Base-by-base conservation (phyloP, 768 basidiomycete species). In the Agrocybe praecox region DNA sequence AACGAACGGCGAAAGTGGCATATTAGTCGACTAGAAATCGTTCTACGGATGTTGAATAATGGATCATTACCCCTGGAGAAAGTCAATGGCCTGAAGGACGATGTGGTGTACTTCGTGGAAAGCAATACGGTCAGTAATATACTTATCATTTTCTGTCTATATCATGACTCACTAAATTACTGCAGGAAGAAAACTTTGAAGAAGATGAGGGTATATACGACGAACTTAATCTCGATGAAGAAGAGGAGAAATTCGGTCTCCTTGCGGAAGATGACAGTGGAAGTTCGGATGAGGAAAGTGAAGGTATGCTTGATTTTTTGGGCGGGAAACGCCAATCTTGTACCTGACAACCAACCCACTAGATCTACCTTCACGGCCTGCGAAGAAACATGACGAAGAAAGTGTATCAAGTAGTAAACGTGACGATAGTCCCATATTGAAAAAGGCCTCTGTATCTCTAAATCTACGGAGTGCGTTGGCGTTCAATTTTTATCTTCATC, bases 1-100 rank as follows among this genome's bases (percentile, higher is more conserved):
- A 99, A 98, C 71, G 96, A 98, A 59, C 86, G 96, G 57, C 81
- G 97, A 66, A 90, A 91, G 70, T 99, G 96, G 96, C 97, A 99
- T 70, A 85, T 97, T 66, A 83, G 82, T 63, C 84, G 96, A 53
- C 80, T 99, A 62, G 97, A 99, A 73, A 87, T 98, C 64, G 91
- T 98, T 40, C 80, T 97, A 55, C 87, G 97, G 48, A 76, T 98
- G 62, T 76, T 98, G 59, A 95, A 98, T 75, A 99, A 99, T 66
- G 96, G 96, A 26, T 89, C 93, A 32, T 74, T 99, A 65, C 67
- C 86, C 22, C 78, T 90, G 21, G 97, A 98, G 19, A 87, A 87
- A 64, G 92, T 97, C 1, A 75, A 83, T 46, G 80, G 77, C 6
- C 80, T 98, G 59, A 94, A 96, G 71, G 97, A 99, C 24, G 96